Evolutionary conservation across 371 early-diverging fungal species (phyloP).

Genomic region (Mucor sp.): DNA sequence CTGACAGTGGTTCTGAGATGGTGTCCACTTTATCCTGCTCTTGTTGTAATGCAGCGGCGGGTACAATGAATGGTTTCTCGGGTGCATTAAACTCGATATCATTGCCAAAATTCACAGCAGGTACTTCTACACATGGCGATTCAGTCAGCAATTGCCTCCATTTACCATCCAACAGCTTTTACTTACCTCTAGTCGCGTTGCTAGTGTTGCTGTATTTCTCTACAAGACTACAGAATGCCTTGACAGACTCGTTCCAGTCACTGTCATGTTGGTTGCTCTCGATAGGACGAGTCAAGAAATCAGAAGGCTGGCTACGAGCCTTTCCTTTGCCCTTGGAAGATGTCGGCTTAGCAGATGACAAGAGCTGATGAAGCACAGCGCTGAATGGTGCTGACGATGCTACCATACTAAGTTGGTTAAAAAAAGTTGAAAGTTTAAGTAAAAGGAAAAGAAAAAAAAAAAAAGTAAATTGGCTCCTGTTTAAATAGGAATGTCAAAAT

Average conservation of each 20-base stretch:
- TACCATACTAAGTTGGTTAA: not conserved
- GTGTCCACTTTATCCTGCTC: not conserved
- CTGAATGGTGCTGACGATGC: not conserved
- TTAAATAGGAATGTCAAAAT: not conserved
- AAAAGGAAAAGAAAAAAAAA: not conserved
- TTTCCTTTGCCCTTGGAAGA: conserved; percentile 17
- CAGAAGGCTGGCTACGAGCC: not conserved
- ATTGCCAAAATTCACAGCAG: conserved; percentile 7
- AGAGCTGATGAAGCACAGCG: conserved; percentile 11
- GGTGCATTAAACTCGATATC: conserved; percentile 13
- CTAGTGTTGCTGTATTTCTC: not conserved
- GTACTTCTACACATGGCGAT: not conserved
- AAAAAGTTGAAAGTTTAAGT: not conserved
- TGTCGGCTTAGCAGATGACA: not conserved
- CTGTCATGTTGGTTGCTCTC: not conserved
- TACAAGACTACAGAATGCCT: conserved; percentile 13
- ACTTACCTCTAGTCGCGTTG: not conserved
- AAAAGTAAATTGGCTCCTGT: not conserved
- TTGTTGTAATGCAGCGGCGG: not conserved
- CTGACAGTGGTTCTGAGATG: not conserved
- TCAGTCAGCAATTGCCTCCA: too few relatives aligned
- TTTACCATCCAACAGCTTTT: not conserved
- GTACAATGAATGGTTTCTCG: conserved; percentile 5
- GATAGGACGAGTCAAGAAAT: not conserved
- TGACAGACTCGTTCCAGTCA: conserved; percentile 6